phyloP scores from a whole-genome alignment of 2,329 filamentous ascomycete genomes.

The Emmonsiellopsis sp. region DNA sequence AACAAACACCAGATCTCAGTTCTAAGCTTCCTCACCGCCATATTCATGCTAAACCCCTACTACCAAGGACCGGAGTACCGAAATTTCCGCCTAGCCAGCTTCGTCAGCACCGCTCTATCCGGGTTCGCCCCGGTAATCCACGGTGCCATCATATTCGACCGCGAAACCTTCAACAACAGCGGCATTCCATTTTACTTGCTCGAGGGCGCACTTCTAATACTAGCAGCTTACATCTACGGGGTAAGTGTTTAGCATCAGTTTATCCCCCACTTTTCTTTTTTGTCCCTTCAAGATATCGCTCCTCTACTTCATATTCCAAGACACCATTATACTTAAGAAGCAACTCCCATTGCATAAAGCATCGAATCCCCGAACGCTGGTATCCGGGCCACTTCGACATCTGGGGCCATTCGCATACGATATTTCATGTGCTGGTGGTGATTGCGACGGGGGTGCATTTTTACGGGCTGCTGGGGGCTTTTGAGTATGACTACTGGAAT shows the following conservation, averaged over 20 bases:
- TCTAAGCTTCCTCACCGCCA: constrained; percentile 20
- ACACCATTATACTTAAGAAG: background rate
- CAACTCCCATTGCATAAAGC: constrained; percentile 4
- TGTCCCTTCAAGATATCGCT: background rate
- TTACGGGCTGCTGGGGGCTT: constrained; percentile 21
- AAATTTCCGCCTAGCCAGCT: constrained; percentile 17
- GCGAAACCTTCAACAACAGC: constrained; percentile 14
- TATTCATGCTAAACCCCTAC: constrained; percentile 25
- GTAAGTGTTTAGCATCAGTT: constrained; percentile 4
- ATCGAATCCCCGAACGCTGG: constrained; percentile 16
- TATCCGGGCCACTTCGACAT: constrained; percentile 26
- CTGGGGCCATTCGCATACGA: constrained; percentile 24
- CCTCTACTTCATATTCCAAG: background rate
- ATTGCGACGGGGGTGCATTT: constrained; percentile 33
- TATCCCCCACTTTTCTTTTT: background rate
- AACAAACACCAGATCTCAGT: constrained; percentile 17
- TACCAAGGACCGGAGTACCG: constrained; percentile 23
- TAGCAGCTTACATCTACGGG: constrained; percentile 21
- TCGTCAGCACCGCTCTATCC: constrained; percentile 22
- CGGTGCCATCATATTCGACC: constrained; percentile 18
- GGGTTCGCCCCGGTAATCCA: constrained; percentile 26
- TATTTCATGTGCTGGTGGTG: constrained; percentile 29
- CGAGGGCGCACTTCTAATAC: constrained; percentile 22
- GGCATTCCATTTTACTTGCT: constrained; percentile 25
- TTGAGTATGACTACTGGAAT: constrained; percentile 3